A percentile compares a stretch with the other conserved stretches of the same genome.
Conservation (phyloP, 2,329 filamentous ascomycete genomes). For the Zalaria sp. region DNA sequence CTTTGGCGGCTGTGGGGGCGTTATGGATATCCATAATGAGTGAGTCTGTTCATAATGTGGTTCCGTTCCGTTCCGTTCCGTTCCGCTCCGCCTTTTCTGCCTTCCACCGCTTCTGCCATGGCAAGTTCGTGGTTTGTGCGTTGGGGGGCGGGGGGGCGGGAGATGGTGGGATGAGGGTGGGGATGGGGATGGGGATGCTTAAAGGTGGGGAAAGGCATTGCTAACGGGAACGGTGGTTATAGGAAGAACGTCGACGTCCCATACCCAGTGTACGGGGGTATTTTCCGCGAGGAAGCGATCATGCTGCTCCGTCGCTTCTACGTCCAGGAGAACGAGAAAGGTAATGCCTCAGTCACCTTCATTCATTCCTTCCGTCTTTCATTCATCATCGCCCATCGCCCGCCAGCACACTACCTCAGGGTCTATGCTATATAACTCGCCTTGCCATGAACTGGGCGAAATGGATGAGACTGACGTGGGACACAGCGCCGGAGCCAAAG, state of each 20-base stretch:
- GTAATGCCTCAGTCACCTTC: conserved; percentile 35
- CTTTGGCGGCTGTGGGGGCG: conserved; percentile 90
- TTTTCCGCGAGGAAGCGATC: conserved; percentile 85
- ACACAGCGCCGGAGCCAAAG: conserved; percentile 45
- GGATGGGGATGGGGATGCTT: not conserved
- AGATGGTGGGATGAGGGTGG: not conserved
- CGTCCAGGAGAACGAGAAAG: conserved; percentile 92
- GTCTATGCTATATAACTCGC: no score
- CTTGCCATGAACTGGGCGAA: no score
- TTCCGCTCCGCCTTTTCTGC: not conserved
- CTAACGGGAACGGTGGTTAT: not conserved
- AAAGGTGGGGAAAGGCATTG: not conserved
- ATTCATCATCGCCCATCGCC: no score
- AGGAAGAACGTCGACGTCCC: conserved; percentile 57
- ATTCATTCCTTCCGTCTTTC: not conserved
- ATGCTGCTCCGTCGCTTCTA: conserved; percentile 88
- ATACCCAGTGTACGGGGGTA: conserved; percentile 73
- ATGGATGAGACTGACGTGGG: no score
- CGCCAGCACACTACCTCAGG: no score
- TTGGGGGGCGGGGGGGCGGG: not conserved
- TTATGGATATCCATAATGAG: conserved; percentile 73
- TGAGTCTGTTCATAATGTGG: conserved; percentile 18
- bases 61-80: not conserved
- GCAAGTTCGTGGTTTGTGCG: not conserved
- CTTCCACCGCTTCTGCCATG: conserved; percentile 10